Base-by-base conservation (phyloP, 2,329 filamentous ascomycete species). In the Colletotrichum abscissum region DNA sequence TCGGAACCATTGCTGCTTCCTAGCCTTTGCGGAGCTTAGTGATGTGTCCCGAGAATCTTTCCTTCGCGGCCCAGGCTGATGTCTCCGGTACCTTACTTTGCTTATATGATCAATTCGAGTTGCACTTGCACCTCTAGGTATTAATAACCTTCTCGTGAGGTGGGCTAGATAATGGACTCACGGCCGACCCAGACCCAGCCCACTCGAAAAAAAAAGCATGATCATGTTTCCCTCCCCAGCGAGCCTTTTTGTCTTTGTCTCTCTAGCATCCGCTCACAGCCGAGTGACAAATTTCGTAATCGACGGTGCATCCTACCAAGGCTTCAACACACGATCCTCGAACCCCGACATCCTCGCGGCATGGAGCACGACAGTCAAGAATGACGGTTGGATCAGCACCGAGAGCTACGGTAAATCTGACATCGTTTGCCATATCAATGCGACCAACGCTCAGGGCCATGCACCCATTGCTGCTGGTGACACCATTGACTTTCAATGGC, bases 391-490 rank as follows among this genome's bases (percentile, higher is more conserved):
- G 78, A 82, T 91, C 70, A 80, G 84, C 19, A 85, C 85, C 1
- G 77, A 79, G 54, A 81, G 82, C 71, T 91, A 89, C 81, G 79
- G 80, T 28, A 79, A 80, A 38, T 73, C 84, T 42, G 85, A 91
- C 78, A 91, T 92, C 75, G 89, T 91, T 82, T 92, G 90, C 84
- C 91, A 93, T 85, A 85, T 85, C 79, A 81, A 82, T 56, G 90
- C 87, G 35, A 84, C 85, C 35, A 85, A 86, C n/a, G 88, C 86
- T 52, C 77, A 81, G 19, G 83, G 86, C 70, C 84, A 86, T 74
- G 89, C 88, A 22, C 82, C 86, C n/a, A 86, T 92, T 59, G 82
- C 83, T 19, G 89, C 90, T 12, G 92, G 91, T 74, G 85, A 85
- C 70, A 84, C 81, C 9, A 80, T 92, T 72, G 84, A 88, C 76